These are phyloP conservation scores for Pseudogymnoascus sp. DNA, from an alignment of 2,329 filamentous ascomycete species.

Conservation along the genomic window DNA sequence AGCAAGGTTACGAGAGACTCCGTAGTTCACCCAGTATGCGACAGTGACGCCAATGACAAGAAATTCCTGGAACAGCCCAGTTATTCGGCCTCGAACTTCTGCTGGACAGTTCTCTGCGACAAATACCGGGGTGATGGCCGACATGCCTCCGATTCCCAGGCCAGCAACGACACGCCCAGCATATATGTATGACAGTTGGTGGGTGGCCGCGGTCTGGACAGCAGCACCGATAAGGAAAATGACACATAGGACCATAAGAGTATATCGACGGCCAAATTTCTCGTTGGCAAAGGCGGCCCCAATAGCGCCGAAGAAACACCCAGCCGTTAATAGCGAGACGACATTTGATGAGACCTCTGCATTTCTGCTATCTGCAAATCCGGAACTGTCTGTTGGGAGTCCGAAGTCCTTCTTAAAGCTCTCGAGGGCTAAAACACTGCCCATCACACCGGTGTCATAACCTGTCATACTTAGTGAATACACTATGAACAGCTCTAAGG, in stretches of 20 bases:
- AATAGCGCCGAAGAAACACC: conserved; percentile 45
- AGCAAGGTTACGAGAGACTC: conserved; percentile 33
- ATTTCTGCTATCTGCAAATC: conserved; percentile 10
- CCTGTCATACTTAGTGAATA: conserved; percentile 3
- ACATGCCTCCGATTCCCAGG: conserved; percentile 41
- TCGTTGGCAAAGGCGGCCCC: conserved; percentile 42
- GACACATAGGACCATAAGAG: conserved; percentile 38
- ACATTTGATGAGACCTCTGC: conserved; percentile 29
- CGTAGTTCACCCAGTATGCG: conserved; percentile 41
- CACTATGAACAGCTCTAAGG: background rate
- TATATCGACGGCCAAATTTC: conserved; percentile 36
- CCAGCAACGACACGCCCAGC: conserved; percentile 37
- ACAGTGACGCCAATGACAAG: conserved; percentile 33
- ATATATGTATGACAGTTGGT: conserved; percentile 38
- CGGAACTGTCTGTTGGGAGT: conserved; percentile 16
- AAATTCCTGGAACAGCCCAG: conserved; percentile 33
- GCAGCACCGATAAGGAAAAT: conserved; percentile 35
- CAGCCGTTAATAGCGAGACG: conserved; percentile 44
- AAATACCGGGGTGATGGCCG: conserved; percentile 36
- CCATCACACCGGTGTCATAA: conserved; percentile 22
- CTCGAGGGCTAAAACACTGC: conserved; percentile 17
- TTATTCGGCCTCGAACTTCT: conserved; percentile 33
- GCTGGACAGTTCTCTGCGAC: conserved; percentile 35
- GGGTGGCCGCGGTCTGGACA: conserved; percentile 39
- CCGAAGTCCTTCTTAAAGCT: conserved; percentile 23